Evolutionary conservation across 2,329 filamentous ascomycete genomes (phyloP).

Genomic region (Zasmidium citrigriseum): DNA sequence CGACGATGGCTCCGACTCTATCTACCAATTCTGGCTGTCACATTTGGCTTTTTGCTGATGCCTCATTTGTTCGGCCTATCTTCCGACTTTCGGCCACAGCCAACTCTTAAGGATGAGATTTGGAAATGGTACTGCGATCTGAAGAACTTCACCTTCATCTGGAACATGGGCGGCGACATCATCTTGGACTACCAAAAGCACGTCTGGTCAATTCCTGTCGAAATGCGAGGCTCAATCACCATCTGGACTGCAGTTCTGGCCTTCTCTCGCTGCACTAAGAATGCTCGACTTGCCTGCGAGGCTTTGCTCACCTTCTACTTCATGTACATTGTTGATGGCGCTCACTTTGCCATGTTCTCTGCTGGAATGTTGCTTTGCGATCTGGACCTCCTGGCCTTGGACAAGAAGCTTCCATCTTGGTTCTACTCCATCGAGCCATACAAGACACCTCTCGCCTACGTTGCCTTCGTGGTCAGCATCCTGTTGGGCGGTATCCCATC

Average conservation of each 20-base stretch:
- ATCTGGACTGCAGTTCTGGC: constrained; percentile 61
- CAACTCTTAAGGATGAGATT: constrained; percentile 51
- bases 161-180: constrained; percentile 57
- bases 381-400: constrained; percentile 57
- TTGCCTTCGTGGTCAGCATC: constrained; percentile 54
- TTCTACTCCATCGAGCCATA: constrained; percentile 49
- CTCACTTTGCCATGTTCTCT: constrained; percentile 62
- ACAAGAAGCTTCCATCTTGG: constrained; percentile 53
- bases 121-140: constrained; percentile 57
- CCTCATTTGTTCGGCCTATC: constrained; percentile 54
- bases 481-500: constrained; percentile 65
- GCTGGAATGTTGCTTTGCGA: constrained; percentile 64
- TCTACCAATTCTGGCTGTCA: constrained; percentile 56
- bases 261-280: constrained; percentile 57
- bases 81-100: constrained; percentile 33
- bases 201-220: constrained; percentile 64
- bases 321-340: constrained; percentile 67
- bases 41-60: constrained; percentile 54
- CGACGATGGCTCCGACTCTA: constrained; percentile 54
- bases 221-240: constrained; percentile 65
- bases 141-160: constrained; percentile 71
- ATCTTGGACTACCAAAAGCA: constrained; percentile 63
- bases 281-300: constrained; percentile 58
- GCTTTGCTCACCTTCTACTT: constrained; percentile 62
- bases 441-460: constrained; percentile 56